Percentiles rank a stretch among this genome's conserved stretches.
Evolutionary conservation across 352 stramenopile genomes (phyloP).

Genomic region (Globisporangium spiculum): DNA sequence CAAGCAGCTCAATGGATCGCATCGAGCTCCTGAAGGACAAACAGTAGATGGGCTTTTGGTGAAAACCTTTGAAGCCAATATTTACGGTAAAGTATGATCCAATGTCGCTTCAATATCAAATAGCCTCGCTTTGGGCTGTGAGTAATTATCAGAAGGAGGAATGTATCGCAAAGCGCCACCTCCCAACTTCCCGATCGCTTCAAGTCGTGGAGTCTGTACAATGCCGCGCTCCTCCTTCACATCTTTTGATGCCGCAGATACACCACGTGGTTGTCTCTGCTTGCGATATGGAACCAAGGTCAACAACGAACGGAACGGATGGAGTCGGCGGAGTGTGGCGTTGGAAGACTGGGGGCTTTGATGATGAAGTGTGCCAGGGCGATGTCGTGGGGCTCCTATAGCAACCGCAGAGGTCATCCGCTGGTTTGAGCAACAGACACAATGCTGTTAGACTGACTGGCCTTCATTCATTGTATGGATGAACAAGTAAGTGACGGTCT

Average conservation of each 20-base stretch:
- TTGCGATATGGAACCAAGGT: no score
- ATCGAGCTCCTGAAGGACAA: no score
- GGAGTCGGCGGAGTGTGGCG: no score
- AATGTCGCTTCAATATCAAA: not conserved
- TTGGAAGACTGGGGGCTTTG: not conserved
- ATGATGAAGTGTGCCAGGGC: not conserved
- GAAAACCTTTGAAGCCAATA: not conserved
- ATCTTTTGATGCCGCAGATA: no score
- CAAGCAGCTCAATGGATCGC: not conserved
- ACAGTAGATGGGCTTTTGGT: no score
- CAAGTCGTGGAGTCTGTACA: no score
- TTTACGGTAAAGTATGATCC: not conserved
- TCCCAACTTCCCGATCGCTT: not conserved
- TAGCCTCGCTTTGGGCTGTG: not conserved
- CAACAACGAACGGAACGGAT: no score
- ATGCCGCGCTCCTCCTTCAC: no score
- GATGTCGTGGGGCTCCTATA: not conserved
- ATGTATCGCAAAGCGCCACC: not conserved
- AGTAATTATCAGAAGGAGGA: not conserved
- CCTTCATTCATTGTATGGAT: no score
- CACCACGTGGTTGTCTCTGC: no score
- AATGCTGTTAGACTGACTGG: not conserved
- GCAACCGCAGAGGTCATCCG: not conserved
- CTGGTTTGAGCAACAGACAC: not conserved
- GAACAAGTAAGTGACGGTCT: no score